Evolutionary conservation across 2,329 filamentous ascomycete species (phyloP), one percentile per base, ranked within the genome.

Genomic region (Neonectria faginata): DNA sequence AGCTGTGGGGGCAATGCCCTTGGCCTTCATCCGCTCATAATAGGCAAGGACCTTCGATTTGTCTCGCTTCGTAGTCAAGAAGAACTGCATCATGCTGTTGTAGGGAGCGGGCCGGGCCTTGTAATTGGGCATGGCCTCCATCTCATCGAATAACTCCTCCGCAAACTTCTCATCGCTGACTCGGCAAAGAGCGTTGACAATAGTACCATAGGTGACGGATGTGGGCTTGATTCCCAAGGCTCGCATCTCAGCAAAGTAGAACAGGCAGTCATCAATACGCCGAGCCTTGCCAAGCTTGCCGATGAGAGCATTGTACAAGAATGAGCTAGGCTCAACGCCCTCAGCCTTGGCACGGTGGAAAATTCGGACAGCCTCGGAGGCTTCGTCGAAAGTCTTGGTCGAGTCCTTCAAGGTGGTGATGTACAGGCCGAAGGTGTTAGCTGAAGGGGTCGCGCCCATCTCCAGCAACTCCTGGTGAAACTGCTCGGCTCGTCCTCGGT

Each of bases 11-110:
- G 92, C 85, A 76, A 99, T 99, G 61, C 90, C 89, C 82, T 91
- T 92, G 22, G 88, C 86, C 77, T 91, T 89, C 96, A 99, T 98
- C 67, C 95, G 92, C 79, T 97, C 91, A 77, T 97, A 98, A 85
- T 98, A 99, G 33, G 90, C 86, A 25, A 99, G 86, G 5, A 97
- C 95, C 88, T 98, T 98, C 79, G 86, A 83, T 82, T 96, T 95
- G 79, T 99, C 95, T 57, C 94, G 93, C 88, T 98, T 98, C 60
- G 95, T 98, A 62, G 93, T 97, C 71, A 98, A 85, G 88, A 98
- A 99, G 83, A 97, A 98, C 78, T 99, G 96, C 89, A 99, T 99
- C 90, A 99, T 92, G 80, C 93, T 97, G 85, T 99, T 97, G 86
- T 99, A 99, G 1, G 96, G 96, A 25, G 96, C 96, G 27, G 96